Percentiles rank a stretch among this genome's conserved stretches.
Conservation (phyloP, 2,329 filamentous ascomycete species). For the Trichoderma endophyticum region DNA sequence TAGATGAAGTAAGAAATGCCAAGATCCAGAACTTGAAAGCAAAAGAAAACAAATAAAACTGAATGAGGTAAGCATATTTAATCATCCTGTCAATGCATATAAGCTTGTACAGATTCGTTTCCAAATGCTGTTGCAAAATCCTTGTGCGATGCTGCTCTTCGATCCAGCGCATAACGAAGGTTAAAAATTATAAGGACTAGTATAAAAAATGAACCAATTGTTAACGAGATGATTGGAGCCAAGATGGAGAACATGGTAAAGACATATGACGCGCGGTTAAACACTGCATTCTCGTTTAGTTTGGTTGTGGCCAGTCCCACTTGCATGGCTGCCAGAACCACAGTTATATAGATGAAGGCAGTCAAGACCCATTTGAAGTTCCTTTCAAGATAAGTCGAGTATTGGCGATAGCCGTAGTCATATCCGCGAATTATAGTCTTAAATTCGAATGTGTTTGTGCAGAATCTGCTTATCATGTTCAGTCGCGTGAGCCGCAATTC, state of each 20-base stretch:
- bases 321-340: conserved; percentile 49
- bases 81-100: neutral
- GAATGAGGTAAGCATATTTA: fast-evolving
- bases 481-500: neutral
- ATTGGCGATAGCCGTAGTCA: conserved; percentile 4
- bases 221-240: neutral
- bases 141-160: neutral
- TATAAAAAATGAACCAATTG: neutral
- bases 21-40: neutral
- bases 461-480: neutral
- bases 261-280: conserved; percentile 42
- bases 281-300: conserved; percentile 32
- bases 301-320: conserved; percentile 38
- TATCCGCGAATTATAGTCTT: neutral
- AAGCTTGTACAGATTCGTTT: neutral
- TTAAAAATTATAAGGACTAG: neutral
- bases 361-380: conserved; percentile 41
- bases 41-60: neutral
- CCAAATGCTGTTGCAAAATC: neutral
- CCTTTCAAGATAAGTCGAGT: conserved; percentile 22
- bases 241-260: conserved; percentile 46
- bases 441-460: neutral
- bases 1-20: neutral
- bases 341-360: conserved; percentile 39
- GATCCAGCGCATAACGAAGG: neutral